Percentiles rank a stretch among this genome's conserved stretches.
Conservation (phyloP, 108 stramenopile species). For the Nitzschia putrida region DNA sequence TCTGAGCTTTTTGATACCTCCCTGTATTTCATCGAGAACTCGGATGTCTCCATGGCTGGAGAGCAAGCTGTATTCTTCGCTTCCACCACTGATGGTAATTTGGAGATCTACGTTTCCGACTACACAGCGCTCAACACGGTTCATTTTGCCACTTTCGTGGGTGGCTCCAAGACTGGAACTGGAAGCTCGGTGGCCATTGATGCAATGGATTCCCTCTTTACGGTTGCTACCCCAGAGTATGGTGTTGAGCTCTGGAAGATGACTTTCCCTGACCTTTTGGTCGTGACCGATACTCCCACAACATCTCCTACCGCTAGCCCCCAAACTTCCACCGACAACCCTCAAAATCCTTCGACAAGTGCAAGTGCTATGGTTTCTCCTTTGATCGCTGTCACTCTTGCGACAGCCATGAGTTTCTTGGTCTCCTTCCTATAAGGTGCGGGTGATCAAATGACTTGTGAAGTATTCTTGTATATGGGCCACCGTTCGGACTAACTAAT, state of each 20-base stretch:
- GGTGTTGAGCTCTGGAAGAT: constrained; percentile 20
- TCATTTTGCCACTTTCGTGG: constrained; percentile 5
- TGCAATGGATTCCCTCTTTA: background rate
- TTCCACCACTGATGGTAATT: background rate
- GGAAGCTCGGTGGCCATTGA: background rate
- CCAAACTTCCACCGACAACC: background rate
- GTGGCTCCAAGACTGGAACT: background rate
- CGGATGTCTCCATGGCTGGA: constrained; percentile 10
- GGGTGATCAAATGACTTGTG: too few species aligned
- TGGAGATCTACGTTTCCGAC: constrained; percentile 12
- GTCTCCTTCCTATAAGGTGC: background rate
- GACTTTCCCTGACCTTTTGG: background rate
- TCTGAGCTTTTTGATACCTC: background rate
- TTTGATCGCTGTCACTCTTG: background rate
- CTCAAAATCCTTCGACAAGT: background rate
- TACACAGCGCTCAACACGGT: constrained; percentile 4
- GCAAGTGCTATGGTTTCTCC: background rate
- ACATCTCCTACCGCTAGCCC: background rate
- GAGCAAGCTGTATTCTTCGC: constrained; percentile 9
- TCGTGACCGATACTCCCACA: background rate
- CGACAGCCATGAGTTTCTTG: background rate
- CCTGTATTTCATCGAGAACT: constrained; percentile 5
- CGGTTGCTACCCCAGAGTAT: background rate
- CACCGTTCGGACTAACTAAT: too few species aligned
- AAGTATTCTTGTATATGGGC: too few species aligned